Evolutionary conservation across 352 stramenopile species (phyloP), one percentile per base, ranked within the genome.

Genomic region (Globisporangium yorkense): DNA sequence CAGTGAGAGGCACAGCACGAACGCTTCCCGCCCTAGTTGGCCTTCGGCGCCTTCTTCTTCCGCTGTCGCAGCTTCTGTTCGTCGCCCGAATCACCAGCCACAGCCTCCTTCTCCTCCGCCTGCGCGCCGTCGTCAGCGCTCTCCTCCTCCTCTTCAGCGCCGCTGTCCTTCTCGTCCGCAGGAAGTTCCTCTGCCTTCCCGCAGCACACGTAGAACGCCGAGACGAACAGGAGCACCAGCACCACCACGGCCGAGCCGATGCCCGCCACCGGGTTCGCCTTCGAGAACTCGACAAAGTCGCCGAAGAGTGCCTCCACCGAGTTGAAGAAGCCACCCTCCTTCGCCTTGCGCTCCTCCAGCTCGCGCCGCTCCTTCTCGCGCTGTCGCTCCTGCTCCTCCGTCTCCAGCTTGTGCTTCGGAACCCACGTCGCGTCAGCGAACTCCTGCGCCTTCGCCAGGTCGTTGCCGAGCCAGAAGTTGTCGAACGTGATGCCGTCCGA

Each of bases 381-480:
- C 20, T 66, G 47, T 57, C 82, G 81, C 56, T 84, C 66, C 33
- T 84, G 67, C 31, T 79, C 72, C n/a, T 77, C 66, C 24, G 71
- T 41, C 54, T 96, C 87, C 4, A 69, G 61, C 47, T 77, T 65
- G 54, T 92, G 79, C 71, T 97, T 97, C 2, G 74, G 71, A 3
- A 61, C 65, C 68, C 86, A 96, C 53, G 83, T 94, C 4, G 79
- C 58, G 18, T 88, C 70, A 1, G 83, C 85, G 65, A 96, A 96
- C 56, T 78, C 72, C 57, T 87, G 73, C 0, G 87, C 87, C 63
- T 92, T 88, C 46, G 72, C 71, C 35, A 84, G 53, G 49, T 97
- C 84, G 62, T 97, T 82, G 13, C 80, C 88, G 21, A 98, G 71
- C 74, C 90, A 90, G 54, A 98, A 92, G 70, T 98, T 97, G 63